Evolutionary conservation across 106 monocot genomes (phyloP).

Genomic region (Dioscorea alata): DNA sequence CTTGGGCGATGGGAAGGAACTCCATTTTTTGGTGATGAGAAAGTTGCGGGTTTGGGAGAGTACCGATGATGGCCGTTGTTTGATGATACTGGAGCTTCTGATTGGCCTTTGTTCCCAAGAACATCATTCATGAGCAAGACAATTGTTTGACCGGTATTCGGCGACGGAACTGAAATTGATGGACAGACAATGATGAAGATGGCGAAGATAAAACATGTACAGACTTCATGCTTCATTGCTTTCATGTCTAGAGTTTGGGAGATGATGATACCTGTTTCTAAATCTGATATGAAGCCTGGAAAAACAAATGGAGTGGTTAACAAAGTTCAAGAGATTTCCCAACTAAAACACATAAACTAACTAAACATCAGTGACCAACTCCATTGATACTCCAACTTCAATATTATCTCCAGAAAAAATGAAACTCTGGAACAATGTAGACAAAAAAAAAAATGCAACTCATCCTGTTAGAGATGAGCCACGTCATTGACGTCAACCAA

Average conservation of each 20-base stretch:
- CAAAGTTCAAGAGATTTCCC: not conserved
- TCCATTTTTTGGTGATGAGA: not conserved
- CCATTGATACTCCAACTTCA: not conserved
- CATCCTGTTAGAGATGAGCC: too few relatives aligned
- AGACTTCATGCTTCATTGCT: not conserved
- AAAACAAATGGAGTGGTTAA: not conserved
- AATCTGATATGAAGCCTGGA: not conserved
- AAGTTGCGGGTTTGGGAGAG: not conserved
- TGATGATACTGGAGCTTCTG: not conserved
- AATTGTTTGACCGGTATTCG: conserved; percentile 11
- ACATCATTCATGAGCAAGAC: conserved; percentile 37
- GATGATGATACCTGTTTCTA: not conserved
- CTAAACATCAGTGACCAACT: not conserved
- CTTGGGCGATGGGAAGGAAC: not conserved
- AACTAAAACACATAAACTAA: not conserved
- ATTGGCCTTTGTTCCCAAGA: not conserved
- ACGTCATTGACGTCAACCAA: too few relatives aligned
- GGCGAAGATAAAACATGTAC: not conserved
- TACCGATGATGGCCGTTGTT: not conserved
- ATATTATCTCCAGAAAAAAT: too few relatives aligned
- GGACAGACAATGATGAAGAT: not conserved
- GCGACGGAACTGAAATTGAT: not conserved
- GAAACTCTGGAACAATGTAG: too few relatives aligned
- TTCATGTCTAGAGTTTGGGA: not conserved
- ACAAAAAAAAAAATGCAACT: too few relatives aligned